A percentile compares a stretch with the other conserved stretches of the same genome.
Evolutionary conservation across 169 alveolate genomes (phyloP).

Genomic region (Hammondia hammondi): DNA sequence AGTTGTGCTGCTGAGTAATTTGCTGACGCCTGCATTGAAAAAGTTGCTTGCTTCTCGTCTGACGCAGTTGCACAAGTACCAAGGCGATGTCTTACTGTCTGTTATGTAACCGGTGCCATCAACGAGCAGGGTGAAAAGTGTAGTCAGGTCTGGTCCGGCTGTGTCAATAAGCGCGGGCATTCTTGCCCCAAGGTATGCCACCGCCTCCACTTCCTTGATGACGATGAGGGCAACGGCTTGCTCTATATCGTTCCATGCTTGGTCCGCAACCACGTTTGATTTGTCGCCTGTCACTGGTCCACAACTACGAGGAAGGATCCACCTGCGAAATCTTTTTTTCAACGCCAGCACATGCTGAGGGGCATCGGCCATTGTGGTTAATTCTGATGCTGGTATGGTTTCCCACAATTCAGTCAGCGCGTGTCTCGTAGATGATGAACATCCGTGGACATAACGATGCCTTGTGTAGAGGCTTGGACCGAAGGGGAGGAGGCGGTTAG

Average conservation of each 20-base stretch:
- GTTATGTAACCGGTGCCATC: slow-evolving; percentile 3
- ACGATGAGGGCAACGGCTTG: not conserved
- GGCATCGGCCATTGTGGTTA: too few relatives aligned
- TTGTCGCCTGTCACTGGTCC: not conserved
- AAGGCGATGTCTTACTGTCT: not conserved
- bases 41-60: too few relatives aligned
- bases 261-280: not conserved
- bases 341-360: not conserved
- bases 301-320: not conserved
- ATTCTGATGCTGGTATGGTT: too few relatives aligned
- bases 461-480: too few relatives aligned
- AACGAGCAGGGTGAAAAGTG: not conserved
- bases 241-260: not conserved
- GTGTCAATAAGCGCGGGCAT: not conserved
- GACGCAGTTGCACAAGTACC: too few relatives aligned
- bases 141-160: not conserved
- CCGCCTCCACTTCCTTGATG: slow-evolving; percentile 12
- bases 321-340: not conserved
- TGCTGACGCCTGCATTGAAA: too few relatives aligned
- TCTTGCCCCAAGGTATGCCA: not conserved
- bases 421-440: too few relatives aligned
- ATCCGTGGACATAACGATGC: too few relatives aligned
- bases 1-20: too few relatives aligned
- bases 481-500: too few relatives aligned
- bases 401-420: too few relatives aligned